These are phyloP conservation scores for Nakazawaea ernobii DNA, from an alignment of 805 yeast species.

Conservation along the genomic window DNA sequence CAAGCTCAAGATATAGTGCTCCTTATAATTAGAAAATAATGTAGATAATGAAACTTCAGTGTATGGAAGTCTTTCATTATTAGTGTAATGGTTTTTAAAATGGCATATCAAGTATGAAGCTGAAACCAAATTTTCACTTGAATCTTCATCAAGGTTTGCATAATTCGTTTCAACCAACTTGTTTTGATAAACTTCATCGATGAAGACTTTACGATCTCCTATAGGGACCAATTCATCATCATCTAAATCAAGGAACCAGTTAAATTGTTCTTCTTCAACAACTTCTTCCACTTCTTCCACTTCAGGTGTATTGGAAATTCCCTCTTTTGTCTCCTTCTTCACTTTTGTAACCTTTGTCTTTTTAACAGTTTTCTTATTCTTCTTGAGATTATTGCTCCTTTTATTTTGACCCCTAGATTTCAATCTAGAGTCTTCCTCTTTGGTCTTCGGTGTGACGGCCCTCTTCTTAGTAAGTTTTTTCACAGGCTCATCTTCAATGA, in stretches of 20 bases:
- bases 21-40: constrained; percentile 42
- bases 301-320: constrained; percentile 1
- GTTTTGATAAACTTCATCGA: constrained; percentile 22
- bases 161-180: constrained; percentile 10
- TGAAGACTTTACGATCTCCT: constrained; percentile 27
- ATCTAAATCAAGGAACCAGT: constrained; percentile 20
- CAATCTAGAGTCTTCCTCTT: constrained; percentile 1
- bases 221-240: constrained; percentile 7
- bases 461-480: not conserved
- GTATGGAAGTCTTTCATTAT: constrained; percentile 20
- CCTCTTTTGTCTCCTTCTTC: constrained; percentile 1
- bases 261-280: constrained; percentile 9
- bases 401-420: constrained; percentile 1
- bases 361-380: constrained; percentile 2
- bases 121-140: constrained; percentile 10
- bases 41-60: constrained; percentile 24
- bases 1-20: constrained; percentile 40
- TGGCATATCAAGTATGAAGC: constrained; percentile 13
- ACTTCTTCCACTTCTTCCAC: constrained; percentile 12
- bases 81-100: constrained; percentile 20
- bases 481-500: constrained; percentile 3
- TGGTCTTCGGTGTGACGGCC: not conserved
- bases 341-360: not conserved
- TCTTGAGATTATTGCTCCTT: not conserved
- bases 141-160: constrained; percentile 17